Evolutionary conservation across 192 early-diverging fungal genomes (phyloP), one percentile per base, ranked within the genome.

Genomic region (Backusella liffmaniae): DNA sequence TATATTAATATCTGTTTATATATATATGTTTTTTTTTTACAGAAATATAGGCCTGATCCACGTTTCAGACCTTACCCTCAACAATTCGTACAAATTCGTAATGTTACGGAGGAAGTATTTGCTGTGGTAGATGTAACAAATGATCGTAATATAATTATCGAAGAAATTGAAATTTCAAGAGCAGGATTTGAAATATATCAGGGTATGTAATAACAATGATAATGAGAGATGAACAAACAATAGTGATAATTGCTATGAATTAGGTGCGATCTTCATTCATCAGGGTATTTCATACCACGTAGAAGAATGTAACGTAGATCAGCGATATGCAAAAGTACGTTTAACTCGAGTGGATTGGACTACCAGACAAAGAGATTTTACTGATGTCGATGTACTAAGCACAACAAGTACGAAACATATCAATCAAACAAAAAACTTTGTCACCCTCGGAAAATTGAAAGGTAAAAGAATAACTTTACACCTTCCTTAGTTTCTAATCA

Each of bases 191-290:
- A 83, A 18, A 76, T 90, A 10, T 90, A 90, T 68, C 84, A 92
- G 80, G 90, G 86, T 84, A 49, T 44, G 13, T 44, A 67, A 21
- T 4, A 4, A 29, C 15, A 13, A 36, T 23, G 7, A 34, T 37
- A n/a, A 51, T 42, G 4, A 6, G 32, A 13, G 46, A 5, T 5
- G 35, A 2, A 36, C 18, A n/a, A 39, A 10, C 26, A 62, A 9
- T 29, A 35, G 3, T 18, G 16, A 15, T 7, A 66, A 16, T 37
- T n/a, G 7, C 2, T 32, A 13, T 26, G 23, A 59, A 72, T 37
- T 67, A 89, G 88, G 89, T 10, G 86, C 89, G 5, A 83, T 91
- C 3, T 90, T 90, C 46, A 79, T 90, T 9, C 90, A 91, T 67
- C 86, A 88, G 67, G 90, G 90, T 26, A 39, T 72, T 66, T 62